These are phyloP conservation scores for Gelatoporia subvermispora DNA, from an alignment of 768 basidiomycete species.

Conservation along the genomic window DNA sequence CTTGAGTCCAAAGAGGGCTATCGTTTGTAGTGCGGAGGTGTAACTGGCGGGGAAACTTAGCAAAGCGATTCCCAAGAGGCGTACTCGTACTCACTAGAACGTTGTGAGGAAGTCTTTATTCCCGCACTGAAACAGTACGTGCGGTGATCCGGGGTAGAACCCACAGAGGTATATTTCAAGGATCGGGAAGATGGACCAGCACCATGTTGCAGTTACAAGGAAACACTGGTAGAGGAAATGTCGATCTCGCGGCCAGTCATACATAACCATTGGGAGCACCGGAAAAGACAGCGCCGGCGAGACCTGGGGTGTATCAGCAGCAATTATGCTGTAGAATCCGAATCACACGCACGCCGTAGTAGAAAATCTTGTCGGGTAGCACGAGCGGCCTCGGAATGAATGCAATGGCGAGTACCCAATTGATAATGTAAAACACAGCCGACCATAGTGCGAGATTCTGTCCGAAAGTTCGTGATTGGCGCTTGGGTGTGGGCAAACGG, in stretches of 20 bases:
- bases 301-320: conserved; percentile 30
- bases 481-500: not conserved
- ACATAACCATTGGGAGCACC: conserved; percentile 58
- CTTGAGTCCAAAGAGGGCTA: conserved; percentile 68
- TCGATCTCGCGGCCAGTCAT: conserved; percentile 66
- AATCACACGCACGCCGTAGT: conserved; percentile 43
- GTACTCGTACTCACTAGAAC: conserved; percentile 26
- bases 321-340: not conserved
- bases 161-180: conserved; percentile 45
- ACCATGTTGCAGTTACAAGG: conserved; percentile 56
- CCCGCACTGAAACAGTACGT: conserved; percentile 36
- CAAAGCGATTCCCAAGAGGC: conserved; percentile 3
- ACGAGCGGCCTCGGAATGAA: conserved; percentile 42
- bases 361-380: conserved; percentile 55
- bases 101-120: conserved; percentile 35
- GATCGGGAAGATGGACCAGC: conserved; percentile 59
- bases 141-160: conserved; percentile 26
- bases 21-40: conserved; percentile 44
- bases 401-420: conserved; percentile 60
- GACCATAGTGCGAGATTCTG: conserved; percentile 59
- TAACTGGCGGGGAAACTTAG: conserved; percentile 32
- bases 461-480: not conserved
- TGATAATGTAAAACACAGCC: conserved; percentile 57
- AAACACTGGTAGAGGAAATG: conserved; percentile 57
- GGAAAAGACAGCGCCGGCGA: conserved; percentile 59